These are phyloP conservation scores for Lignosus rhinocerotis DNA, from an alignment of 1,284 basidiomycete species.

Conservation along the genomic window DNA sequence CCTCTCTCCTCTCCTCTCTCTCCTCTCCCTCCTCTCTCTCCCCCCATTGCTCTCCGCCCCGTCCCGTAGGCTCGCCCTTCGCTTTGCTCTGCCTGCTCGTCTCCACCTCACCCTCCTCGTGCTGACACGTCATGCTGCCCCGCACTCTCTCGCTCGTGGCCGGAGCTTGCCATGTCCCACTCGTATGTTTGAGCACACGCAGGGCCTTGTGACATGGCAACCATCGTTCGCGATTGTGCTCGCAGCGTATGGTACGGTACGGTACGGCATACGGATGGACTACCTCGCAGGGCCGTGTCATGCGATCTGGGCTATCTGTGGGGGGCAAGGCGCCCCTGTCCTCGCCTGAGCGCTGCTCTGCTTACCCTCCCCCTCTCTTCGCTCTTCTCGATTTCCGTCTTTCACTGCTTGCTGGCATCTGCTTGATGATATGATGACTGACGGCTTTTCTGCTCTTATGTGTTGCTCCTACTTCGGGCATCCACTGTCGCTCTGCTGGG, in stretches of 20 bases:
- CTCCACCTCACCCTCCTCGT: slow-evolving; percentile 9
- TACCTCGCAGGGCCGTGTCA: slow-evolving; percentile 9
- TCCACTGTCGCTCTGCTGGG: slow-evolving; percentile 61
- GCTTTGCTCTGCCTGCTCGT: slow-evolving; percentile 13
- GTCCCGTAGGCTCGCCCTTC: slow-evolving; percentile 28
- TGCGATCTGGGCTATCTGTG: slow-evolving; percentile 14
- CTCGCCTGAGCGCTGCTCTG: slow-evolving; percentile 4
- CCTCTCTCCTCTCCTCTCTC: slow-evolving; percentile 10
- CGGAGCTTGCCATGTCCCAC: slow-evolving; percentile 24
- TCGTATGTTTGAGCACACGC: slow-evolving; percentile 5
- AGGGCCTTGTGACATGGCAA: slow-evolving; percentile 22
- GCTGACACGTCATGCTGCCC: slow-evolving; percentile 17
- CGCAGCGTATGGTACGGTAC: slow-evolving; percentile 9
- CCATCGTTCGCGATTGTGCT: slow-evolving; percentile 16
- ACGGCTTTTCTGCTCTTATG: slow-evolving; percentile 34
- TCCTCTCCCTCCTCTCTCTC: slow-evolving; percentile 27
- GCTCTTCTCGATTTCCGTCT: slow-evolving; percentile 12
- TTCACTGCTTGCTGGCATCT: slow-evolving; percentile 23
- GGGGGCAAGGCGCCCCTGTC: slow-evolving; percentile 14
- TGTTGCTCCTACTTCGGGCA: slow-evolving; percentile 51
- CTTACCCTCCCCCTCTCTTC: slow-evolving; percentile 1
- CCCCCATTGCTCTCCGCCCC: slow-evolving; percentile 33
- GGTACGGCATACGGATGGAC: slow-evolving; percentile 4
- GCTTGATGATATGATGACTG: slow-evolving; percentile 20
- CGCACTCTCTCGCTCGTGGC: slow-evolving; percentile 15